Conservation (phyloP, 2,329 filamentous ascomycete genomes). For the Rhinocladiella mackenziei region DNA sequence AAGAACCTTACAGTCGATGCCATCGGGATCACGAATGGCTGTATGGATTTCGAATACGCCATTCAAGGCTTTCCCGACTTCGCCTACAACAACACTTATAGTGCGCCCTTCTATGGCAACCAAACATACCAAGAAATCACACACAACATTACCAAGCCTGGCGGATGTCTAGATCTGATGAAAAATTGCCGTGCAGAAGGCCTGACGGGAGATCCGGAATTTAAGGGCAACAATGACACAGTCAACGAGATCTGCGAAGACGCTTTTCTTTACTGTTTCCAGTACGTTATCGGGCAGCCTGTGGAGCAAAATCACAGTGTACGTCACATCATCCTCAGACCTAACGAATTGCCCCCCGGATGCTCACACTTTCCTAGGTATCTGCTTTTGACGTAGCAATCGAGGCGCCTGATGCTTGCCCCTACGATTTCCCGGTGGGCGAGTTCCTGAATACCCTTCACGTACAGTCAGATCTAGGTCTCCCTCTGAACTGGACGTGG, state of each 20-base stretch:
- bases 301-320: conserved; percentile 39
- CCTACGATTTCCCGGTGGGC: conserved; percentile 45
- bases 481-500: conserved; percentile 56
- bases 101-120: conserved; percentile 48
- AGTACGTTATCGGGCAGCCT: conserved; percentile 40
- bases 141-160: conserved; percentile 42
- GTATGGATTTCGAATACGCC: conserved; percentile 50
- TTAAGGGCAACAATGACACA: conserved; percentile 43
- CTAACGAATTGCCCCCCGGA: not conserved
- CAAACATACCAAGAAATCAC: conserved; percentile 46
- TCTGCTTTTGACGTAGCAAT: conserved; percentile 57
- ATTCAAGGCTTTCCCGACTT: conserved; percentile 49
- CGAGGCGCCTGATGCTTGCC: conserved; percentile 50
- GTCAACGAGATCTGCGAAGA: conserved; percentile 47
- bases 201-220: conserved; percentile 48
- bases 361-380: conserved; percentile 34
- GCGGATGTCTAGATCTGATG: conserved; percentile 55
- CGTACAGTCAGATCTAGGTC: conserved; percentile 56
- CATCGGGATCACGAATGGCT: conserved; percentile 55
- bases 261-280: conserved; percentile 44
- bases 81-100: conserved; percentile 58
- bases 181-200: conserved; percentile 49
- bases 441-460: conserved; percentile 56
- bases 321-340: not conserved
- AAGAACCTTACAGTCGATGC: conserved; percentile 42